phyloP scores from a whole-genome alignment of 2,329 filamentous ascomycete species.

The Aspergillus sergii region DNA sequence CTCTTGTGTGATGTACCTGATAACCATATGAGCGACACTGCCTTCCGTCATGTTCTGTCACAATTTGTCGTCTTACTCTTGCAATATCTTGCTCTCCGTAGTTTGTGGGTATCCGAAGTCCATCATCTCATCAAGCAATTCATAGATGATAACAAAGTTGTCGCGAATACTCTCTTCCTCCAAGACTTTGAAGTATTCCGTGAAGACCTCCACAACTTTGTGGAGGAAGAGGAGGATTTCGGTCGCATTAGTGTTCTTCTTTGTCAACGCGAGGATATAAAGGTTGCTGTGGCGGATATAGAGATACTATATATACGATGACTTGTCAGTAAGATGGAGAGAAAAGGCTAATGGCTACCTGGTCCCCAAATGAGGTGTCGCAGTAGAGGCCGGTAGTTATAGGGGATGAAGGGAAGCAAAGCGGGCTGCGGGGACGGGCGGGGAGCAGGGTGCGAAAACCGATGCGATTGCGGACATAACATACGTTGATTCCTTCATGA shows the following conservation, averaged over 20 bases:
- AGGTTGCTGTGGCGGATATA: constrained; percentile 99
- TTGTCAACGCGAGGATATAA: constrained; percentile 94
- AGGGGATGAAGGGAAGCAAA: constrained; percentile 5
- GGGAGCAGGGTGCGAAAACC: constrained; percentile 11
- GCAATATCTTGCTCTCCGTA: constrained; percentile 96
- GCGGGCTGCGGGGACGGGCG: constrained; percentile 22
- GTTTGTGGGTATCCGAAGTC: constrained; percentile 99
- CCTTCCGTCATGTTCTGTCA: constrained; percentile 14
- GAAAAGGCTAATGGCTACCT: constrained; percentile 5
- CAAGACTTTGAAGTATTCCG: constrained; percentile 98
- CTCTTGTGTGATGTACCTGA: constrained; percentile 92
- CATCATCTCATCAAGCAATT: constrained; percentile 99
- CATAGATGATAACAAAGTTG: constrained; percentile 99
- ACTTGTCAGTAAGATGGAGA: neutral
- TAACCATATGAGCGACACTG: neutral
- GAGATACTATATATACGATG: constrained; percentile 69
- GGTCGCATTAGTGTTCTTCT: constrained; percentile 98
- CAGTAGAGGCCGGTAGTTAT: neutral
- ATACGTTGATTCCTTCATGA: constrained; percentile 94
- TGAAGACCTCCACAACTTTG: constrained; percentile 98
- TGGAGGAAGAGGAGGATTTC: constrained; percentile 98
- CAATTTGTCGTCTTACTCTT: constrained; percentile 63
- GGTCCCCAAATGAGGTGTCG: neutral
- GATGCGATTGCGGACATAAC: constrained; percentile 36
- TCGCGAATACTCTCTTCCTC: constrained; percentile 98